These are phyloP conservation scores for Dothideomycetes sp. DNA, from an alignment of 2,329 filamentous ascomycete genomes.

Conservation along the genomic window DNA sequence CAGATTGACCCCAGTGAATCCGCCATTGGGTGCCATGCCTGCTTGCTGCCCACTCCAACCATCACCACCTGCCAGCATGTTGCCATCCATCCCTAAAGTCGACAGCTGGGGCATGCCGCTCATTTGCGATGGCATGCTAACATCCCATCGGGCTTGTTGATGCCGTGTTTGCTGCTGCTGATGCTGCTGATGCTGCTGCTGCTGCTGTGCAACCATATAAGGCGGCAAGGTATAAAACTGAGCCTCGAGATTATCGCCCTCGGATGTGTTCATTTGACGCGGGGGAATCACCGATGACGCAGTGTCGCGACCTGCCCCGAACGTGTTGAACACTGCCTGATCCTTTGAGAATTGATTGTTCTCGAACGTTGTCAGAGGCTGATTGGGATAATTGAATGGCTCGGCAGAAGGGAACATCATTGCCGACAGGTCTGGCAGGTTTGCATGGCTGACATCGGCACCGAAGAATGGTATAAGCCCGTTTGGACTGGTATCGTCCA, in stretches of 20 bases:
- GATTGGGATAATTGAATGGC: conserved; percentile 69
- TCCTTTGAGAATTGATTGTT: conserved; percentile 29
- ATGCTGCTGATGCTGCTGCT: conserved; percentile 14
- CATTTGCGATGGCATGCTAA: conserved; percentile 9
- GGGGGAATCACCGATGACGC: conserved; percentile 2
- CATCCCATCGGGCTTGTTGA: conserved; percentile 1
- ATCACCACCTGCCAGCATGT: no score
- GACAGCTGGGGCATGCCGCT: conserved; percentile 13
- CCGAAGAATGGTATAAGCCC: conserved; percentile 6
- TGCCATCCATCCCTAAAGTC: no score
- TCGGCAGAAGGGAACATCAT: conserved; percentile 75
- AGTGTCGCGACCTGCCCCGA: conserved; percentile 1
- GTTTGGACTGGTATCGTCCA: conserved; percentile 4
- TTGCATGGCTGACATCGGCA: conserved; percentile 21
- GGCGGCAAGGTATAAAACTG: conserved; percentile 62
- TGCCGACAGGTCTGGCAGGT: conserved; percentile 58
- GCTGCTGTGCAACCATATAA: conserved; percentile 51
- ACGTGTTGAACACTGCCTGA: conserved; percentile 8
- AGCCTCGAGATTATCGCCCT: conserved; percentile 55
- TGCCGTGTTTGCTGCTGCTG: conserved; percentile 10
- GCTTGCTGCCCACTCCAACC: conserved; percentile 11
- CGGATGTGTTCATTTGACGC: conserved; percentile 9
- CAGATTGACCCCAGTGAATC: conserved; percentile 23
- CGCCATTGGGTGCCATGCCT: conserved; percentile 12
- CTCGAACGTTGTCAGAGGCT: conserved; percentile 52